phyloP scores from a whole-genome alignment of 2,329 filamentous ascomycete genomes.

The Emmonsiellopsis sp. region DNA sequence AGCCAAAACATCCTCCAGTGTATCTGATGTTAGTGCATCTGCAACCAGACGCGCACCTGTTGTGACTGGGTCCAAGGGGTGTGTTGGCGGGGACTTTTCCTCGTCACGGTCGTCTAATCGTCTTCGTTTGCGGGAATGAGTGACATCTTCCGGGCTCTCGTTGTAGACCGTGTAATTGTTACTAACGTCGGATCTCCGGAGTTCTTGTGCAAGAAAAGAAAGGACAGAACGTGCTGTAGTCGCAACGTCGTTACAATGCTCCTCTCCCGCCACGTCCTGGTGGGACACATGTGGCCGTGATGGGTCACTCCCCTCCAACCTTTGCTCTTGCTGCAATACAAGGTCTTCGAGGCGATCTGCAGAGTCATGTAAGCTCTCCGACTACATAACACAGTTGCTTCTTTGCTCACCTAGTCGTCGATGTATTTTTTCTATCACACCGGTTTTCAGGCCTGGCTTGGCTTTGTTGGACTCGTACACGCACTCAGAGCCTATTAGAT shows the following conservation, averaged over 20 bases:
- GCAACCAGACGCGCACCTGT: neutral
- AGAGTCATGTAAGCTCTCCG: neutral
- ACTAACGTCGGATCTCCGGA: neutral
- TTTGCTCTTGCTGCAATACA: neutral
- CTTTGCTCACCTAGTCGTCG: constrained; percentile 20
- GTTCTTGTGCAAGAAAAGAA: neutral
- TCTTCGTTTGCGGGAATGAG: neutral
- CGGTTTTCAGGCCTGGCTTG: constrained; percentile 24
- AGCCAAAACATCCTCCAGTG: constrained; percentile 20
- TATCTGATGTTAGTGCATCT: constrained; percentile 4
- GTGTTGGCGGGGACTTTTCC: no score
- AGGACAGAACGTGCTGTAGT: neutral
- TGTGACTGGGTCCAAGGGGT: neutral
- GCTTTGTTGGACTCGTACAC: constrained; percentile 24
- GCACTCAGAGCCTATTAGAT: constrained; percentile 22
- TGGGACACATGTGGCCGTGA: neutral
- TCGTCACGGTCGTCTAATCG: neutral
- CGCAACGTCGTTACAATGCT: neutral
- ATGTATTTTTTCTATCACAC: constrained; percentile 25
- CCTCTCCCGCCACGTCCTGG: neutral
- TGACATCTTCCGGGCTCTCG: neutral
- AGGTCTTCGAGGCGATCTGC: constrained; percentile 13
- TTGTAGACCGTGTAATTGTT: neutral
- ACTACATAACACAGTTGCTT: neutral
- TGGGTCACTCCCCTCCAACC: neutral